Evolutionary conservation across 306 rosid genomes (phyloP).

Genomic region (Gynostemma pentaphyllum): DNA sequence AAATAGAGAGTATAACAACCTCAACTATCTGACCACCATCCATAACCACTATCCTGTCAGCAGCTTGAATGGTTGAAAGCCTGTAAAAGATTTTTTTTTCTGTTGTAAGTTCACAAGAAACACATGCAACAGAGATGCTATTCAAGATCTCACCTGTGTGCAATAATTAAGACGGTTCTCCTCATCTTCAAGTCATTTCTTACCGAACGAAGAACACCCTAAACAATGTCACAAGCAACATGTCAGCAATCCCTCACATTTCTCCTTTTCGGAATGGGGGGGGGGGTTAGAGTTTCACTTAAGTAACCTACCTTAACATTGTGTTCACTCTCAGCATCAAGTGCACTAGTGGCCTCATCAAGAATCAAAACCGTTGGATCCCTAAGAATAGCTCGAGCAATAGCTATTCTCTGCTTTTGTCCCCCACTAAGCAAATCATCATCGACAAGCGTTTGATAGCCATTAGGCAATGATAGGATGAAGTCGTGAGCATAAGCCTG

Average conservation of each 20-base stretch:
- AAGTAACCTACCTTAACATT: constrained; percentile 59
- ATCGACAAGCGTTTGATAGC: constrained; percentile 78
- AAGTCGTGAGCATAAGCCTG: constrained; percentile 92
- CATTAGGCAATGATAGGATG: constrained; percentile 67
- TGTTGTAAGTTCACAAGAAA: too few species aligned
- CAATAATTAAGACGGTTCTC: constrained; percentile 81
- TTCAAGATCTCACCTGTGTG: constrained; percentile 56
- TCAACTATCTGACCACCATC: constrained; percentile 71
- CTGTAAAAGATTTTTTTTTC: constrained; percentile 40
- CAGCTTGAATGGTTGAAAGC: constrained; percentile 94
- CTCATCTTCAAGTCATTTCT: constrained; percentile 47
- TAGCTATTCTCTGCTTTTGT: constrained; percentile 93
- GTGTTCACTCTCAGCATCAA: constrained; percentile 95
- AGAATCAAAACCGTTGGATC: constrained; percentile 86
- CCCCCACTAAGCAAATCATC: constrained; percentile 95
- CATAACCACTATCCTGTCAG: constrained; percentile 91
- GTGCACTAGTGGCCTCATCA: constrained; percentile 96
- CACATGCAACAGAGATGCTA: neutral
- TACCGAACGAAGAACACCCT: constrained; percentile 83
- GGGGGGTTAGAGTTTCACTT: too few species aligned
- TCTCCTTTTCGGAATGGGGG: too few species aligned
- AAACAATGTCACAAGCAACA: constrained; percentile 18
- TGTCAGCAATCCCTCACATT: constrained; percentile 10
- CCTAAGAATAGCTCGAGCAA: constrained; percentile 89
- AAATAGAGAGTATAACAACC: constrained; percentile 34